Conservation (phyloP, 768 basidiomycete genomes). For the Xerocomellus dryophilus region DNA sequence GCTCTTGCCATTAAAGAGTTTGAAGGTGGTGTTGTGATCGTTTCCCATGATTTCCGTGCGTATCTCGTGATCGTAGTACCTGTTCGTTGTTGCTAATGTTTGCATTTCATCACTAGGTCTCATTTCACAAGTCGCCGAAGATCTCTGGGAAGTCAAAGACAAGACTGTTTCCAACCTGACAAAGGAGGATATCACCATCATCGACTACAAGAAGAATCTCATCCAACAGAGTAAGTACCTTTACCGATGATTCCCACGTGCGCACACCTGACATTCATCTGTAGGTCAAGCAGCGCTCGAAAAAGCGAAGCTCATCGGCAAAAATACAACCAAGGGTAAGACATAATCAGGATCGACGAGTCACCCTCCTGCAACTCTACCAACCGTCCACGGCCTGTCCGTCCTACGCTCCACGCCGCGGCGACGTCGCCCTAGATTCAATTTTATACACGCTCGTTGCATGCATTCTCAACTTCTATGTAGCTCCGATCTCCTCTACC, state of each 20-base stretch:
- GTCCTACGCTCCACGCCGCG: slow-evolving; percentile 3
- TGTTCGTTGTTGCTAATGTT: slow-evolving; percentile 9
- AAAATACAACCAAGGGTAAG: slow-evolving; percentile 70
- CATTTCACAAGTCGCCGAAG: slow-evolving; percentile 96
- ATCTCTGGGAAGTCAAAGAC: slow-evolving; percentile 98
- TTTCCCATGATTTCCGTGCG: slow-evolving; percentile 98
- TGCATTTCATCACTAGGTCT: slow-evolving; percentile 52
- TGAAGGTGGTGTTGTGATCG: slow-evolving; percentile 97
- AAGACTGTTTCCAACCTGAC: slow-evolving; percentile 91
- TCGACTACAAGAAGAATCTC: slow-evolving; percentile 89
- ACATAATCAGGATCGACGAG: slow-evolving; percentile 37
- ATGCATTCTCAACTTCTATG: slow-evolving; percentile 8
- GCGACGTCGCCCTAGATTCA: slow-evolving; percentile 10
- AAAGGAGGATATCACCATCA: slow-evolving; percentile 85
- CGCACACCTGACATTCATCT: slow-evolving; percentile 6
- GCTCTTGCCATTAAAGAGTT: slow-evolving; percentile 95
- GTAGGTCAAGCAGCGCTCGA: slow-evolving; percentile 82
- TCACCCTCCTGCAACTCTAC: not conserved
- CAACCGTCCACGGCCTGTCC: slow-evolving; percentile 6
- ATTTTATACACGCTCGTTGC: slow-evolving; percentile 12
- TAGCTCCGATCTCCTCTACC: slow-evolving; percentile 8
- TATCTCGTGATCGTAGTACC: slow-evolving; percentile 19
- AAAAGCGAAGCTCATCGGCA: slow-evolving; percentile 91
- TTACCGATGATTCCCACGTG: not conserved
- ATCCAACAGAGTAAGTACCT: slow-evolving; percentile 65